Evolutionary conservation across 108 stramenopile genomes (phyloP).

Genomic region (Skeletonema potamos): DNA sequence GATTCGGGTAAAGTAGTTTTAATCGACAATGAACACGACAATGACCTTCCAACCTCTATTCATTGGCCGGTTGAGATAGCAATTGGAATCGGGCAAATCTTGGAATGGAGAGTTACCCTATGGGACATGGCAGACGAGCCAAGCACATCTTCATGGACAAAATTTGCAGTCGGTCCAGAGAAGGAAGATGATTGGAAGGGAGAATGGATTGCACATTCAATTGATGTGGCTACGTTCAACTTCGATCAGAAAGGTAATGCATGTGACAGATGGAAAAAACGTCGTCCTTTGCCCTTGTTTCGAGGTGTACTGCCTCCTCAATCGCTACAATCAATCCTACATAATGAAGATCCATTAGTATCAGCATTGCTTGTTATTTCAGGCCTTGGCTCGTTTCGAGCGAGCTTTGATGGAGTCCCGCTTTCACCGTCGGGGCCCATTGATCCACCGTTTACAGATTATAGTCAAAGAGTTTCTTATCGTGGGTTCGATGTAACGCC

Average conservation of each 20-base stretch:
- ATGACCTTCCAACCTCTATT: not conserved
- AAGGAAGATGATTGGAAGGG: slow-evolving; percentile 28
- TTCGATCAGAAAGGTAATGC: not conserved
- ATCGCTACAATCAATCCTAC: too few species aligned
- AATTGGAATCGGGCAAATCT: slow-evolving; percentile 11
- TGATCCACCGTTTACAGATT: slow-evolving; percentile 49
- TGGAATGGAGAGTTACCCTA: slow-evolving; percentile 13
- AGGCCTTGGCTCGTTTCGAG: slow-evolving; percentile 42
- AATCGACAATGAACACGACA: not conserved
- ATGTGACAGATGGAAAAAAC: slow-evolving; percentile 18
- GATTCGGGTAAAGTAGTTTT: not conserved
- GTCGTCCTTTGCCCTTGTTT: slow-evolving; percentile 28
- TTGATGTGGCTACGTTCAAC: slow-evolving; percentile 30
- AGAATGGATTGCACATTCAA: slow-evolving; percentile 32
- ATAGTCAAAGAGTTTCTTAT: slow-evolving; percentile 33
- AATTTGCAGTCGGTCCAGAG: slow-evolving; percentile 25
- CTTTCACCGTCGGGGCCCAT: slow-evolving; percentile 39
- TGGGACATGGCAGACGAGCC: slow-evolving; percentile 2
- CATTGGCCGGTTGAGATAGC: not conserved
- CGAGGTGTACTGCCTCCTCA: not conserved
- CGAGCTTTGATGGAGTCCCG: slow-evolving; percentile 39
- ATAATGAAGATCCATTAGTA: too few species aligned
- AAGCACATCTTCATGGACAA: slow-evolving; percentile 12
- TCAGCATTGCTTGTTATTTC: slow-evolving; percentile 40
- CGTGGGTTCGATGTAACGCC: slow-evolving; percentile 46